phyloP scores from a whole-genome alignment of 306 rosid genomes.

The Cucurbita moschata region DNA sequence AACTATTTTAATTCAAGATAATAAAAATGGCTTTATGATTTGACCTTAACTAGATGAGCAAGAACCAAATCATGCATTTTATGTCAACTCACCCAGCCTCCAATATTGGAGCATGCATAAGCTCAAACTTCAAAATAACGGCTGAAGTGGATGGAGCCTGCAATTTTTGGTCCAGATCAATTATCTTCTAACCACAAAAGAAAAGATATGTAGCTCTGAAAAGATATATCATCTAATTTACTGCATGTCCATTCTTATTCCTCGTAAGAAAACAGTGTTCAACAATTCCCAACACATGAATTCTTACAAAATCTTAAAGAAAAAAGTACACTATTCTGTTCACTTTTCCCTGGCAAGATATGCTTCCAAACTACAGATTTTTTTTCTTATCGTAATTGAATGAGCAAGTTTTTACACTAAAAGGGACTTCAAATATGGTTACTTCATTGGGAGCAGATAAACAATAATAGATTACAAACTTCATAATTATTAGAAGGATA shows the following conservation, averaged over 20 bases:
- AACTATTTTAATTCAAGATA: background rate
- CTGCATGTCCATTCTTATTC: background rate
- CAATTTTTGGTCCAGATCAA: slow-evolving; percentile 15
- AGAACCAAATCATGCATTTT: slow-evolving; percentile 6
- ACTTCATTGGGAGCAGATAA: background rate
- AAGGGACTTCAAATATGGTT: background rate
- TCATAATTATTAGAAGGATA: background rate
- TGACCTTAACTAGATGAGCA: background rate
- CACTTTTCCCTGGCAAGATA: background rate
- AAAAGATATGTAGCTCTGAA: background rate
- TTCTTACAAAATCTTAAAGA: background rate
- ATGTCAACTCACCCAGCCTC: slow-evolving; percentile 50
- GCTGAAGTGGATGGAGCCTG: slow-evolving; percentile 61
- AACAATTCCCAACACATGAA: background rate
- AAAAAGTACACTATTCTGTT: background rate
- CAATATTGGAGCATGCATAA: slow-evolving; percentile 50
- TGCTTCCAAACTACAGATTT: background rate
- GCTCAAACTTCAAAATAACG: slow-evolving; percentile 84
- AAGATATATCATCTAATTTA: background rate
- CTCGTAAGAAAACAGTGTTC: background rate
- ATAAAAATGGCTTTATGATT: background rate
- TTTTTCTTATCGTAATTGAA: background rate
- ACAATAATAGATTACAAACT: background rate
- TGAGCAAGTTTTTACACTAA: background rate
- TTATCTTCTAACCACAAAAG: slow-evolving; percentile 1